Evolutionary conservation across 331 rosid genomes (phyloP).

Genomic region (Malus hybrid): DNA sequence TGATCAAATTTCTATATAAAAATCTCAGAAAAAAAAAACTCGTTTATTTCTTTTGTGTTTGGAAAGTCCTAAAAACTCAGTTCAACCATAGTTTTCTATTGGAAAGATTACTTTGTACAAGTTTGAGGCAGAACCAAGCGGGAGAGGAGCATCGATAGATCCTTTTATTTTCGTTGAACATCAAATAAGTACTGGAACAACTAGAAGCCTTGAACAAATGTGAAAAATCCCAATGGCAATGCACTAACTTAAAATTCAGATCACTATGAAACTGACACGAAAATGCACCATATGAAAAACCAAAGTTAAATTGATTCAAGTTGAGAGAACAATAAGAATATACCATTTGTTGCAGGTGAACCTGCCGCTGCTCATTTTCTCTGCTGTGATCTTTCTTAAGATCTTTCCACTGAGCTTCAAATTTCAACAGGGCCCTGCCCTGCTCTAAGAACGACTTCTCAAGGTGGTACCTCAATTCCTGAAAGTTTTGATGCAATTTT

Average conservation of each 20-base stretch:
- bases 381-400: background rate
- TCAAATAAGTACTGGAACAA: background rate
- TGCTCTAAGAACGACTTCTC: conserved; percentile 10
- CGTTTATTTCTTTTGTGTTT: background rate
- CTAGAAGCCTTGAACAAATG: background rate
- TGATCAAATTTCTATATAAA: background rate
- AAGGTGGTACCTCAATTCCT: conserved; percentile 13
- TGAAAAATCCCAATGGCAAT: background rate
- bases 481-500: conserved; percentile 19
- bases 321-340: background rate
- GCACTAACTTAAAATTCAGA: background rate
- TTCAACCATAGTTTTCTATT: background rate
- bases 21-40: background rate
- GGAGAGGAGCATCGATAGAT: background rate
- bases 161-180: background rate
- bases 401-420: conserved; percentile 16
- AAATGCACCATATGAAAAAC: background rate
- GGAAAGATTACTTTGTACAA: background rate
- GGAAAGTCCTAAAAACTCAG: background rate
- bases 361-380: conserved; percentile 2
- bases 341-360: conserved; percentile 8
- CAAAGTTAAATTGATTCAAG: background rate
- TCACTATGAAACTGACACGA: background rate
- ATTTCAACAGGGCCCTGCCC: conserved; percentile 13
- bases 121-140: background rate